A percentile compares a stretch with the other conserved stretches of the same genome.
phyloP scores from a whole-genome alignment of 1,139 yeast species.

The Kluyveromyces marxianus region DNA sequence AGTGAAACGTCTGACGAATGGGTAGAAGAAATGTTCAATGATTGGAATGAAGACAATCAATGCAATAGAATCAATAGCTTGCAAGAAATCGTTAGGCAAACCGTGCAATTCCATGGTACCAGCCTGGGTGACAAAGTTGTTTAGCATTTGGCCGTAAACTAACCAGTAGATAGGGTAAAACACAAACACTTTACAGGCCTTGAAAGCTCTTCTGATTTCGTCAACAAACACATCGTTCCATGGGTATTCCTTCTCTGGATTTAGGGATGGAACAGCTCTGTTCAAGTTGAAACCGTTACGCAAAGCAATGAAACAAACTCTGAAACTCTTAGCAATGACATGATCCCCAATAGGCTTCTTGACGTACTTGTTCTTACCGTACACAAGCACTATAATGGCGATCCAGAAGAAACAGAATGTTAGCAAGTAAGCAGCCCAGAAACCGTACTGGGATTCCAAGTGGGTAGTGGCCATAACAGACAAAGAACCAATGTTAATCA shows the following conservation, averaged over 20 bases:
- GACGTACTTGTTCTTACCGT: conserved; percentile 53
- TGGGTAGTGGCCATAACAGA: conserved; percentile 73
- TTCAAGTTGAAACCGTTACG: conserved; percentile 46
- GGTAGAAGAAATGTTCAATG: too few species aligned
- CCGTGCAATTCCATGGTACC: conserved; percentile 60
- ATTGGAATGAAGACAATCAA: conserved; percentile 59
- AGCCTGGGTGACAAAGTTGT: conserved; percentile 57
- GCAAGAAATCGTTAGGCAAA: conserved; percentile 64
- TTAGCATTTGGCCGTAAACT: conserved; percentile 59
- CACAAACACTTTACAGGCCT: conserved; percentile 55
- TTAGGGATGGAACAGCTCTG: conserved; percentile 48
- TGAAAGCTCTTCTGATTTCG: conserved; percentile 50
- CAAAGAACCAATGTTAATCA: conserved; percentile 75
- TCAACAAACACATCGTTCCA: conserved; percentile 50
- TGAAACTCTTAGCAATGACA: conserved; percentile 51
- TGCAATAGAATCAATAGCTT: conserved; percentile 61
- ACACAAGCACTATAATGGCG: conserved; percentile 46
- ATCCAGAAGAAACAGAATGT: conserved; percentile 59
- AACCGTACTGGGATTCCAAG: conserved; percentile 63
- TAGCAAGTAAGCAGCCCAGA: conserved; percentile 63
- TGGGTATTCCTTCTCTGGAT: conserved; percentile 35
- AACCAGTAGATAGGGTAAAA: conserved; percentile 57
- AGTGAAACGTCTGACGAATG: conserved; percentile 48
- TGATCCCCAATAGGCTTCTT: conserved; percentile 57
- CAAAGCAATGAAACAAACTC: conserved; percentile 39